Evolutionary conservation across 2,329 filamentous ascomycete species (phyloP), one percentile per base, ranked within the genome.

Genomic region (Macroventuria anomochaeta): DNA sequence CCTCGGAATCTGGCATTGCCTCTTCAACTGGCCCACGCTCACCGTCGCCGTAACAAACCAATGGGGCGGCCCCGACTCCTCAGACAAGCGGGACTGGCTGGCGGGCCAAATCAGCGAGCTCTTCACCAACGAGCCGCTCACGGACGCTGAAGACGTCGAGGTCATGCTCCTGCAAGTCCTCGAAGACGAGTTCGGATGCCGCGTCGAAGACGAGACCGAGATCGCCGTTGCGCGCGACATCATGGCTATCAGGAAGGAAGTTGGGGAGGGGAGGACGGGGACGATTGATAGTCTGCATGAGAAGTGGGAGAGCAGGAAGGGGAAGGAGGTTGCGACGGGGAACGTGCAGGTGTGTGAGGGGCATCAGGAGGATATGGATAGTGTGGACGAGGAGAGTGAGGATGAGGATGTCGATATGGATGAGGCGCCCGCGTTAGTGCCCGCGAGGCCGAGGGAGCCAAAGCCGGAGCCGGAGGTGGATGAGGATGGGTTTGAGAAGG

Each of bases 11-110:
- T 91, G 91, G 73, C 88, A 95, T 72, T 80, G 88, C 36, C 85
- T 99, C 62, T 87, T 93, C 79, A 85, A 90, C 70, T 99, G 95
- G 95, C 87, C 89, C 7, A 88, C 91, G 26, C 87, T 99, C 47
- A 89, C 88, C 41, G 86, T 96, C 70, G 91, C 95, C 39, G 90
- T 97, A 37, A 85, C 90, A 72, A 91, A 91, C 74, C 82, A 86
- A 77, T 96, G 93, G 89, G 95, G 93, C 67, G 95, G 93, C 2
- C 86, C 90, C 33, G 87, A 91, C 69, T 88, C 87, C 18, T 75
- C 82, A 56, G 91, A 96, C 76, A 97, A 97, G 80, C 89, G 93
- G 68, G 93, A 96, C 81, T 97, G 93, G 93, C 90, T 99, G 68
- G 93, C 90, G 44, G 93, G 92, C 59, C 90, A 89, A 36, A 82